Conservation (phyloP, 139 green algal genomes). For the Picochlorum sp. region DNA sequence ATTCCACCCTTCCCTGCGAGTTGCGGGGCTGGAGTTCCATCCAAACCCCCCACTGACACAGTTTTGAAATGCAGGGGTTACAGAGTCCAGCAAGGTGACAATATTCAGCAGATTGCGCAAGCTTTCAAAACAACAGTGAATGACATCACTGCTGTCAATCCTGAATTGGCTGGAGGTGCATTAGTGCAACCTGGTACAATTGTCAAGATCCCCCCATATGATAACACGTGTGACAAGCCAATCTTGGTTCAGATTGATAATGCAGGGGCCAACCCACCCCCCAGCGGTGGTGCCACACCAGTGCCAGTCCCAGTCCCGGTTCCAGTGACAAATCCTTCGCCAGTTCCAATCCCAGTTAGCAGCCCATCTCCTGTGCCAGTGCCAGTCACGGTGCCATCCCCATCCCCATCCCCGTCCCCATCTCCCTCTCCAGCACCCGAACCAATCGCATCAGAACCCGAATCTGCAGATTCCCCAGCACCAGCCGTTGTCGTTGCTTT, state of each 20-base stretch:
- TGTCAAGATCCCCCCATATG: constrained; percentile 19
- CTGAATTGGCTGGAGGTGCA: constrained; percentile 8
- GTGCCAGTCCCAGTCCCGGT: not conserved
- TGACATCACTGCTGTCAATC: constrained; percentile 12
- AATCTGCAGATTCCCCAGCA: not conserved
- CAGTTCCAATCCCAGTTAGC: not conserved
- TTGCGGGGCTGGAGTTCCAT: constrained; percentile 13
- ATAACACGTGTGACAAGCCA: constrained; percentile 2
- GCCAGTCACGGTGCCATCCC: not conserved
- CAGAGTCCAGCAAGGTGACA: constrained; percentile 9
- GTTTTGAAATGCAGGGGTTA: constrained; percentile 20
- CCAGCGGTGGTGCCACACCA: not conserved
- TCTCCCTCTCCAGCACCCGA: not conserved
- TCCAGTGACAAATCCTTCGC: not conserved
- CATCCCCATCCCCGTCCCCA: not conserved
- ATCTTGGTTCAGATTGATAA: constrained; percentile 5
- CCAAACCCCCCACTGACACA: constrained; percentile 7
- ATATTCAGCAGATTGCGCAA: constrained; percentile 13
- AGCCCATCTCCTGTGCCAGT: constrained; percentile 1
- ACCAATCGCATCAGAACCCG: not conserved
- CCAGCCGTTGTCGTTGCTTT: not conserved
- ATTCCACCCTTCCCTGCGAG: constrained; percentile 21
- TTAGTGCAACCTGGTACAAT: constrained; percentile 11
- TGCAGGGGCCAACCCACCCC: not conserved
- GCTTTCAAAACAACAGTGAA: constrained; percentile 19